These are phyloP conservation scores for Trichosporon coremiiforme DNA, from an alignment of 1,284 basidiomycete species.

Conservation along the genomic window DNA sequence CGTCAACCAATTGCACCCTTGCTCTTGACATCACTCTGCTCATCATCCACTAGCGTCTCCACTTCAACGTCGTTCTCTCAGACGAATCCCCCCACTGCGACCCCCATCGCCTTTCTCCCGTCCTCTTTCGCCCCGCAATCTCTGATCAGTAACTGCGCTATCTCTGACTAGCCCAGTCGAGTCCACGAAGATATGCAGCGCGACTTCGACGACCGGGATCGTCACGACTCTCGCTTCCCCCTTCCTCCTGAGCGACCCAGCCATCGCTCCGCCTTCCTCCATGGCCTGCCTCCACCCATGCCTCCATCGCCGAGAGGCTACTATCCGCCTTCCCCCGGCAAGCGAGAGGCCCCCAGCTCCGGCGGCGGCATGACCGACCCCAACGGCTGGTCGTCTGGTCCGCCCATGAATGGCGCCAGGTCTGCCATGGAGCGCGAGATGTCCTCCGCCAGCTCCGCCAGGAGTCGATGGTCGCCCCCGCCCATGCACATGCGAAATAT, in stretches of 20 bases:
- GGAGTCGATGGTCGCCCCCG: conserved; percentile 25
- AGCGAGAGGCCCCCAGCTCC: conserved; percentile 24
- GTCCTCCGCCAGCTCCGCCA: conserved; percentile 13
- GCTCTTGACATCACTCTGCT: neutral
- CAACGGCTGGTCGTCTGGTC: conserved; percentile 26
- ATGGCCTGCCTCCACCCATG: conserved; percentile 33
- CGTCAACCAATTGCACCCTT: neutral
- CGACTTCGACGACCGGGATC: conserved; percentile 24
- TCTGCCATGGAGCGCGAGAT: conserved; percentile 25
- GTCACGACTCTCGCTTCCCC: conserved; percentile 22
- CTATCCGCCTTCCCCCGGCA: conserved; percentile 28
- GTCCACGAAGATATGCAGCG: conserved; percentile 9
- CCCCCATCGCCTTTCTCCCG: neutral
- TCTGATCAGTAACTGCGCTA: neutral
- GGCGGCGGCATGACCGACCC: conserved; percentile 33
- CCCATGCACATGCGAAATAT: conserved; percentile 21
- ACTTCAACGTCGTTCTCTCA: neutral
- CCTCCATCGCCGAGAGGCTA: conserved; percentile 23
- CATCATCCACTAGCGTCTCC: neutral
- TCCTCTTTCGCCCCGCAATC: neutral
- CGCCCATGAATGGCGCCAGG: conserved; percentile 15
- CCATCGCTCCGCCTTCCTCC: conserved; percentile 29
- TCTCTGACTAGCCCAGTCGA: neutral
- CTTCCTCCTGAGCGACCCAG: conserved; percentile 17
- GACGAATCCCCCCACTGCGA: neutral